Conservation (phyloP, 2,329 filamentous ascomycete species). For the Colletotrichum shisoi region DNA sequence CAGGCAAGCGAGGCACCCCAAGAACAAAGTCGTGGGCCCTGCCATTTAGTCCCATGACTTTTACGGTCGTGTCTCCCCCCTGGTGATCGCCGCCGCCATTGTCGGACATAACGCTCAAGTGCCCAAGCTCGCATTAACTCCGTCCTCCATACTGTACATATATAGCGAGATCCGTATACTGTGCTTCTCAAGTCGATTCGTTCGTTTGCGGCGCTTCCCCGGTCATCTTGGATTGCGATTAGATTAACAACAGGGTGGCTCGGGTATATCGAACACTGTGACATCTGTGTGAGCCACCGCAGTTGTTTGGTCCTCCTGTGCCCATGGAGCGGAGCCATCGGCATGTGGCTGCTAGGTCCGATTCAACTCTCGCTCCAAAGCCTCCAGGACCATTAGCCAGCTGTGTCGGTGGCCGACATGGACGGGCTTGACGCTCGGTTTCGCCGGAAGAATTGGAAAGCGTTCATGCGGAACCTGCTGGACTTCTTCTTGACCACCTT, state of each 20-base stretch:
- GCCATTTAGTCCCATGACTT: slow-evolving; percentile 25
- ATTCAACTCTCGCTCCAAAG: neutral
- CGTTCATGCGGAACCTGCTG: slow-evolving; percentile 70
- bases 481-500: slow-evolving; percentile 67
- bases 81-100: slow-evolving; percentile 12
- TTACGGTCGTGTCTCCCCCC: slow-evolving; percentile 20
- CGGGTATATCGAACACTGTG: slow-evolving; percentile 36
- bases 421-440: slow-evolving; percentile 54
- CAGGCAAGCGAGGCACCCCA: slow-evolving; percentile 14
- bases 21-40: slow-evolving; percentile 24
- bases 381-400: slow-evolving; percentile 39
- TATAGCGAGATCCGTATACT: slow-evolving; percentile 36
- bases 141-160: slow-evolving; percentile 38
- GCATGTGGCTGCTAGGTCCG: slow-evolving; percentile 1
- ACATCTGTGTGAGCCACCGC: slow-evolving; percentile 21
- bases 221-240: slow-evolving; percentile 20
- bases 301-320: slow-evolving; percentile 2
- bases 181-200: slow-evolving; percentile 32
- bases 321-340: neutral
- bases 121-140: slow-evolving; percentile 35
- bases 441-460: slow-evolving; percentile 64
- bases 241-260: slow-evolving; percentile 30
- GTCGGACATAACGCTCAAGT: slow-evolving; percentile 22
- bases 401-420: slow-evolving; percentile 45
- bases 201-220: slow-evolving; percentile 18